These are phyloP conservation scores for Achaetomium macrosporum DNA, from an alignment of 2,329 filamentous ascomycete genomes.

Conservation along the genomic window DNA sequence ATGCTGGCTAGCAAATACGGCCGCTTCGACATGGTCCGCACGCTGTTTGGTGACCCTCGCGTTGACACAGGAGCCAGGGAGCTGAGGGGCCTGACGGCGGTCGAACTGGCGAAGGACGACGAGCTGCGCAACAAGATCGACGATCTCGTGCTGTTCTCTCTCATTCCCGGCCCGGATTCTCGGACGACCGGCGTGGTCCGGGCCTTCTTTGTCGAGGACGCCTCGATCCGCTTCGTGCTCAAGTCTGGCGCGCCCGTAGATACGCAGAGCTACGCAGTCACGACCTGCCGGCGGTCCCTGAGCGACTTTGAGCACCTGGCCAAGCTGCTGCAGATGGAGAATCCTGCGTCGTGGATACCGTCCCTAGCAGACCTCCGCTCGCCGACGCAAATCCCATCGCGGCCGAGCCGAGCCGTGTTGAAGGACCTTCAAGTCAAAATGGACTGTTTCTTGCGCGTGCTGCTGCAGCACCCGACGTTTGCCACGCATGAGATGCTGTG, in stretches of 20 bases:
- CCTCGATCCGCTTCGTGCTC: constrained; percentile 82
- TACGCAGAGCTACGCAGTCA: constrained; percentile 81
- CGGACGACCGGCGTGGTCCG: constrained; percentile 89
- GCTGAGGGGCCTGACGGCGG: constrained; percentile 80
- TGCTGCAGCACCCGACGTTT: constrained; percentile 86
- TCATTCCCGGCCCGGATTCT: constrained; percentile 63
- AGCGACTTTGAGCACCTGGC: constrained; percentile 88
- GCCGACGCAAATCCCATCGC: constrained; percentile 88
- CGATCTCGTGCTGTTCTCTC: constrained; percentile 79
- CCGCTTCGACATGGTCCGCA: constrained; percentile 84
- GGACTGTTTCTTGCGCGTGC: constrained; percentile 80
- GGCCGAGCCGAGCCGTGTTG: constrained; percentile 79
- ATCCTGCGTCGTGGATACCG: constrained; percentile 93
- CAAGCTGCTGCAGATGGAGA: constrained; percentile 76
- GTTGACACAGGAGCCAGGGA: constrained; percentile 84
- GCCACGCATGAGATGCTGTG: constrained; percentile 94
- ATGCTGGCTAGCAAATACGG: constrained; percentile 99
- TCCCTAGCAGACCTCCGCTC: constrained; percentile 70
- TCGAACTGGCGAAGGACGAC: constrained; percentile 95
- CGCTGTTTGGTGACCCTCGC: constrained; percentile 78
- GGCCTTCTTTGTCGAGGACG: constrained; percentile 96
- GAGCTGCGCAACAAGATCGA: constrained; percentile 96
- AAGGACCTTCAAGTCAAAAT: constrained; percentile 82
- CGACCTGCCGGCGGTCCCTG: constrained; percentile 82
- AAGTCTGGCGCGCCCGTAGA: constrained; percentile 88